A percentile compares a stretch with the other conserved stretches of the same genome.
These are phyloP conservation scores for Musa itinerans DNA, from an alignment of 176 grass and related monocot genomes.

Conservation along the genomic window DNA sequence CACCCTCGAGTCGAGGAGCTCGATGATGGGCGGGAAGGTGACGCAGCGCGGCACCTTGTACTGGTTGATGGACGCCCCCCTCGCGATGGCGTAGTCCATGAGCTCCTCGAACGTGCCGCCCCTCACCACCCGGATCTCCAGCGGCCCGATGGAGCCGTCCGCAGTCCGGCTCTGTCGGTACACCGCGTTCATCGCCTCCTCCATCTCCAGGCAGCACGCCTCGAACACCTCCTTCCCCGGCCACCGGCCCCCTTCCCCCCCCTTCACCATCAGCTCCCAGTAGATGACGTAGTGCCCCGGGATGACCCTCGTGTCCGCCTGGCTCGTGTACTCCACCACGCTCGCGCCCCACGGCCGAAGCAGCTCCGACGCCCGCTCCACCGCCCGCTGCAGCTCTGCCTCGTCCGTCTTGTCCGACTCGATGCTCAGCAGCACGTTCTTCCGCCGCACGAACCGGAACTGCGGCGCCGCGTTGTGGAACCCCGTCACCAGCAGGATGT, in stretches of 20 bases:
- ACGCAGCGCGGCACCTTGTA: constrained; percentile 93
- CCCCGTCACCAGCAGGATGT: constrained; percentile 39
- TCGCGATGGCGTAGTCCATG: constrained; percentile 91
- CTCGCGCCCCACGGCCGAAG: constrained; percentile 9
- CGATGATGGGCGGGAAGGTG: constrained; percentile 71
- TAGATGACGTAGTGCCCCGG: constrained; percentile 94
- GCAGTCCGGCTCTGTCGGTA: constrained; percentile 65
- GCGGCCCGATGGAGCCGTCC: constrained; percentile 60
- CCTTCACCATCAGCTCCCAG: constrained; percentile 70
- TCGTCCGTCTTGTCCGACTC: constrained; percentile 24
- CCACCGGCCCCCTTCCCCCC: constrained; percentile 20
- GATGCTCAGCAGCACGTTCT: constrained; percentile 16
- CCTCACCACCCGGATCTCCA: constrained; percentile 65
- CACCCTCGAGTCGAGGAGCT: constrained; percentile 71
- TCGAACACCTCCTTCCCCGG: constrained; percentile 49
- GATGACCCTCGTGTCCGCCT: constrained; percentile 36
- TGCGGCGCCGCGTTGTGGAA: constrained; percentile 22
- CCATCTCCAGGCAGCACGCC: constrained; percentile 86
- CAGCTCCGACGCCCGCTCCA: constrained; percentile 13
- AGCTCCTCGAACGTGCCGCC: constrained; percentile 82
- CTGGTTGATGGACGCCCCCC: constrained; percentile 96
- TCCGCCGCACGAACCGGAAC: constrained; percentile 21
- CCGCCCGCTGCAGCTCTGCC: constrained; percentile 25
- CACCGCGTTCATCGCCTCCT: constrained; percentile 82
- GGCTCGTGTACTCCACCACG: constrained; percentile 32